A percentile compares a stretch with the other conserved stretches of the same genome.
Evolutionary conservation across 2,329 filamentous ascomycete genomes (phyloP).

Genomic region (Cryphonectria radicalis): DNA sequence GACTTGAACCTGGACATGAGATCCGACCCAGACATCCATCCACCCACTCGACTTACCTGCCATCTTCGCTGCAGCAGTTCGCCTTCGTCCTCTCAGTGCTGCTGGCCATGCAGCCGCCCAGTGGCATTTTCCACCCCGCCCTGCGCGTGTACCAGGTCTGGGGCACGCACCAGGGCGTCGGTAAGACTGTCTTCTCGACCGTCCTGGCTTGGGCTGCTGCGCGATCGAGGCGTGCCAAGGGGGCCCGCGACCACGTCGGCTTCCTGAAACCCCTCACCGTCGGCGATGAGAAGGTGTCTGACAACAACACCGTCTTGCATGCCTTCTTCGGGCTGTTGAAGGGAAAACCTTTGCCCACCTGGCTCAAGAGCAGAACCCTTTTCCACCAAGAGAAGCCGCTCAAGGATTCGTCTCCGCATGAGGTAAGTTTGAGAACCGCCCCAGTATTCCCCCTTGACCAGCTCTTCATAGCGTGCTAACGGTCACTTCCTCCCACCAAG

Average conservation of each 20-base stretch:
- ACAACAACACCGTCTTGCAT: conserved; percentile 41
- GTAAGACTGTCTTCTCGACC: conserved; percentile 81
- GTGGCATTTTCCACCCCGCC: conserved; percentile 68
- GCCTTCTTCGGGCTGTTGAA: not conserved
- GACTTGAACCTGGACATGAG: not conserved
- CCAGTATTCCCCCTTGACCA: conserved; percentile 29
- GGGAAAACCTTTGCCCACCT: not conserved
- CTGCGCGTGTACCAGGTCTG: conserved; percentile 76
- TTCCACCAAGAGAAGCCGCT: conserved; percentile 64
- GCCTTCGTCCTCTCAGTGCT: not conserved
- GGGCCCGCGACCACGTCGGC: conserved; percentile 51
- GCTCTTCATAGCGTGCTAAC: not conserved
- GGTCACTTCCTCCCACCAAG: not conserved
- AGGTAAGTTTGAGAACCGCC: not conserved
- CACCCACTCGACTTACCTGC: not conserved
- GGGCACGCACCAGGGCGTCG: conserved; percentile 82
- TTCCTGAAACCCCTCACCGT: conserved; percentile 87
- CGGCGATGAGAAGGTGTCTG: conserved; percentile 65
- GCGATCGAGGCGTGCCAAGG: conserved; percentile 29
- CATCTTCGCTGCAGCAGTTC: not conserved
- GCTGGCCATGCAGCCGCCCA: conserved; percentile 50
- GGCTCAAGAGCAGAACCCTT: conserved; percentile 64
- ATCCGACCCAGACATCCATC: not conserved
- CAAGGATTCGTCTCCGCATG: not conserved
- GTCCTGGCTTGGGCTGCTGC: conserved; percentile 68